Conservation (phyloP, 2,329 filamentous ascomycete genomes). For the Neoascochyta sp. region DNA sequence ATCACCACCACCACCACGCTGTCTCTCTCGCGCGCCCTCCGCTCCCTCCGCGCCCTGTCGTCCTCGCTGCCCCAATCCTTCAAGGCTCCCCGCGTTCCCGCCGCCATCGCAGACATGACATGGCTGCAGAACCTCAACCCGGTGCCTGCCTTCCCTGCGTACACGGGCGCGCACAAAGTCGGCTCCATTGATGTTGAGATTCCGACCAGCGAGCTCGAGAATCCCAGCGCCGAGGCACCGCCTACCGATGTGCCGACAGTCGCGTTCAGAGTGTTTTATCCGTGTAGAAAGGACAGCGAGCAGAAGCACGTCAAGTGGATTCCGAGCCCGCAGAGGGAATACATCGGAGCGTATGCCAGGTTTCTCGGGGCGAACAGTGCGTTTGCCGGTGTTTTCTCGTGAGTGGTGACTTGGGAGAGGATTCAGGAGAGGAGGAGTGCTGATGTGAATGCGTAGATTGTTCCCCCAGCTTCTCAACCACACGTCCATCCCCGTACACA, state of each 20-base stretch:
- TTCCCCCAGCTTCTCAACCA: conserved; percentile 70
- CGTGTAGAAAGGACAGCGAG: conserved; percentile 40
- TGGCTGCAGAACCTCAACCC: conserved; percentile 56
- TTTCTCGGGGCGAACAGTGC: conserved; percentile 66
- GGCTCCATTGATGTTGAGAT: conserved; percentile 80
- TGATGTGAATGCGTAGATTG: conserved; percentile 48
- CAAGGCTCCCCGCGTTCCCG: conserved; percentile 6
- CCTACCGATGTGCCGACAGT: conserved; percentile 60
- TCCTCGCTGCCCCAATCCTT: conserved; percentile 10
- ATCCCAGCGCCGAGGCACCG: conserved; percentile 52
- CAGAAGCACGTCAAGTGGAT: conserved; percentile 70
- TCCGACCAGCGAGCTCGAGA: conserved; percentile 54
- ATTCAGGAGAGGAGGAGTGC: not conserved
- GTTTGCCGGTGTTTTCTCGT: conserved; percentile 41
- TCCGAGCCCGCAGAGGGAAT: conserved; percentile 69
- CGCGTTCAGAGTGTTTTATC: conserved; percentile 80
- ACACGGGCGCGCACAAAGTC: conserved; percentile 73
- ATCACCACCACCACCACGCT: conserved; percentile 17
- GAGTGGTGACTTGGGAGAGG: conserved; percentile 5
- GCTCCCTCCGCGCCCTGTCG: conserved; percentile 16
- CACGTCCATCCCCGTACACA: conserved; percentile 66
- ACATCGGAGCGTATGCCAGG: conserved; percentile 70
- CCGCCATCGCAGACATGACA: conserved; percentile 32
- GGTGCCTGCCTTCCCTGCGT: conserved; percentile 68
- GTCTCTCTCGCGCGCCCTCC: conserved; percentile 27